Evolutionary conservation across 2,329 filamentous ascomycete genomes (phyloP).

Genomic region (Nigrospora sphaerica): DNA sequence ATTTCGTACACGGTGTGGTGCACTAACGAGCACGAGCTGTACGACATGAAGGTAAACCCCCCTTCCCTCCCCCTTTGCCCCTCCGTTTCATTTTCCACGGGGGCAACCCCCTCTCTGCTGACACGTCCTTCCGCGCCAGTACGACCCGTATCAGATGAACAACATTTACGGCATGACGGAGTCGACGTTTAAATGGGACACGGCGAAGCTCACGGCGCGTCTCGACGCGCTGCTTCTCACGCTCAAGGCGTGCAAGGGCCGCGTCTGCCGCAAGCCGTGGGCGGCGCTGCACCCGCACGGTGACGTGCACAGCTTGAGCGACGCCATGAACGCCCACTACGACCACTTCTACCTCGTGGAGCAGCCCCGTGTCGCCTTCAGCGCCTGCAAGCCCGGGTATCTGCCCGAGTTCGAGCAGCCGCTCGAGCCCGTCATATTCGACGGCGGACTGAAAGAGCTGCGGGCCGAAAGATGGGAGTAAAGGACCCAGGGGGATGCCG

Average conservation of each 20-base stretch:
- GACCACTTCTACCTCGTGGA: constrained; percentile 45
- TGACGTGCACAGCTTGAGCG: constrained; percentile 39
- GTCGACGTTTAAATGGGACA: neutral
- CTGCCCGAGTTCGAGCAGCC: constrained; percentile 45
- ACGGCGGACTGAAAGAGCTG: too few species aligned
- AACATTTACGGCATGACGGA: constrained; percentile 30
- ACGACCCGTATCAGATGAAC: constrained; percentile 43
- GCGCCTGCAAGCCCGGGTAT: constrained; percentile 49
- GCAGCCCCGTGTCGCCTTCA: constrained; percentile 43
- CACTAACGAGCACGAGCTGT: constrained; percentile 59
- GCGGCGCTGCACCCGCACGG: constrained; percentile 45
- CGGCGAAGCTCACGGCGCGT: constrained; percentile 33
- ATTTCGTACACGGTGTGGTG: constrained; percentile 65
- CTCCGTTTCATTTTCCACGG: too few species aligned
- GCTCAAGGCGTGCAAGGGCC: constrained; percentile 51
- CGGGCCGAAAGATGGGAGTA: too few species aligned
- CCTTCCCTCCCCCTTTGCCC: neutral
- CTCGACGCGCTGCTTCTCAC: constrained; percentile 54
- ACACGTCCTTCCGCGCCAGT: constrained; percentile 19
- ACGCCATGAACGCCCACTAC: constrained; percentile 39
- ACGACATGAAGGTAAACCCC: constrained; percentile 37
- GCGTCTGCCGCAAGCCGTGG: constrained; percentile 50
- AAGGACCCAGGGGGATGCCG: too few species aligned
- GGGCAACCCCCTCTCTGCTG: too few species aligned
- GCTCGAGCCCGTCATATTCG: neutral